Conservation (phyloP, 768 basidiomycete genomes). For the Leccinum obscurum region DNA sequence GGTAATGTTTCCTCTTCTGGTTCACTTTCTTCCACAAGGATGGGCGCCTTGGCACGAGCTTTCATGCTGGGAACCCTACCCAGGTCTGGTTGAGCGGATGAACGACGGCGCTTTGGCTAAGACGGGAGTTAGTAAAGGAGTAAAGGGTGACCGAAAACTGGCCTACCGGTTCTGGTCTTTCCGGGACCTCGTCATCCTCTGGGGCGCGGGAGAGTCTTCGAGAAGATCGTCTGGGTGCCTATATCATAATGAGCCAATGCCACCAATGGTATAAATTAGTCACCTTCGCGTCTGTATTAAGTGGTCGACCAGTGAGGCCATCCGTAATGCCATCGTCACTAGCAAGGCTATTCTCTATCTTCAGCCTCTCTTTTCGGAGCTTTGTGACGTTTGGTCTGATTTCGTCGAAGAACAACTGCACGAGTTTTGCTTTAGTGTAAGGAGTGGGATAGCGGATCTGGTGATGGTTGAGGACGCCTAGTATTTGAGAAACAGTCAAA, state of each 20-base stretch:
- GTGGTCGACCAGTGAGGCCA: conserved; percentile 74
- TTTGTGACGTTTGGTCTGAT: conserved; percentile 59
- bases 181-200: conserved; percentile 40
- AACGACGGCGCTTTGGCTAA: conserved; percentile 78
- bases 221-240: conserved; percentile 53
- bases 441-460: conserved; percentile 72
- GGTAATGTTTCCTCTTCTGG: conserved; percentile 64
- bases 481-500: conserved; percentile 79
- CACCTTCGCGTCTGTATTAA: conserved; percentile 52
- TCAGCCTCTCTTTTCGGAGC: conserved; percentile 62
- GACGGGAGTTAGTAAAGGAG: conserved; percentile 14
- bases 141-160: conserved; percentile 1
- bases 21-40: conserved; percentile 72
- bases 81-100: conserved; percentile 73
- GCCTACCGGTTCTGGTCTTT: conserved; percentile 59
- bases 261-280: conserved; percentile 13
- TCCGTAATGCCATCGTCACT: conserved; percentile 84
- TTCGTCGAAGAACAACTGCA: conserved; percentile 76
- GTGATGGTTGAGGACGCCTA: conserved; percentile 77
- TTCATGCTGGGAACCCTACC: conserved; percentile 47
- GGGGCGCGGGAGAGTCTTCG: conserved; percentile 63
- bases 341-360: conserved; percentile 66
- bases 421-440: conserved; percentile 75
- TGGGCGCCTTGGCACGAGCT: conserved; percentile 40
- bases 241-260: conserved; percentile 9